phyloP scores from a whole-genome alignment of 148 eudicot genomes.

The Cornus kousa region DNA sequence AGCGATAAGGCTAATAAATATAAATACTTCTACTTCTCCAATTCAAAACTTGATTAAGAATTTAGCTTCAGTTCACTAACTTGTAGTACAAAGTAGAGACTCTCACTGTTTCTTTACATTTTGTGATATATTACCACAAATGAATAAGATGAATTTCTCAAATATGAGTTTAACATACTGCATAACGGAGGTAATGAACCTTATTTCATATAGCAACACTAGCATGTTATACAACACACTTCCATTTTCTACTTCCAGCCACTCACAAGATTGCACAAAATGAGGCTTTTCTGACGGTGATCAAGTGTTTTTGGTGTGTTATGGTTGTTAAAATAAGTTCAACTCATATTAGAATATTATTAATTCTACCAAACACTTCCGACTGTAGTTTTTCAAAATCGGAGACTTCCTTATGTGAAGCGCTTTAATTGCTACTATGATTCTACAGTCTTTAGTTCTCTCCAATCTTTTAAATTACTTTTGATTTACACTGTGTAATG shows the following conservation, averaged over 20 bases:
- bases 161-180: neutral
- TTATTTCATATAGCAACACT: too few relatives aligned
- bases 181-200: too few relatives aligned
- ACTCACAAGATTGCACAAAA: too few relatives aligned
- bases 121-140: too few relatives aligned
- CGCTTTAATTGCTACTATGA: neutral
- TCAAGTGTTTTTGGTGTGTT: neutral
- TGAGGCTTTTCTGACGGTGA: neutral
- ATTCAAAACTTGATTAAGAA: neutral
- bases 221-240: too few relatives aligned
- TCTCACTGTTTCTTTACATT: neutral
- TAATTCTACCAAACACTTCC: neutral
- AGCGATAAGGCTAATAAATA: neutral
- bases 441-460: neutral
- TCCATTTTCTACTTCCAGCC: too few relatives aligned
- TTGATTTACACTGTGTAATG: neutral
- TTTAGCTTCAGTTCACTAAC: neutral
- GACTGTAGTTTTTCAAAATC: neutral
- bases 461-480: too few relatives aligned
- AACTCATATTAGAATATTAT: neutral
- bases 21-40: neutral
- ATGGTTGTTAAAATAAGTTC: neutral
- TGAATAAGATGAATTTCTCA: neutral
- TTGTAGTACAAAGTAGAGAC: neutral
- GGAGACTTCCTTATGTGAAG: neutral